Percentiles rank a stretch among this genome's conserved stretches.
These are phyloP conservation scores for Ambispora gerdemannii DNA, from an alignment of 192 early-diverging fungal species.

Conservation along the genomic window DNA sequence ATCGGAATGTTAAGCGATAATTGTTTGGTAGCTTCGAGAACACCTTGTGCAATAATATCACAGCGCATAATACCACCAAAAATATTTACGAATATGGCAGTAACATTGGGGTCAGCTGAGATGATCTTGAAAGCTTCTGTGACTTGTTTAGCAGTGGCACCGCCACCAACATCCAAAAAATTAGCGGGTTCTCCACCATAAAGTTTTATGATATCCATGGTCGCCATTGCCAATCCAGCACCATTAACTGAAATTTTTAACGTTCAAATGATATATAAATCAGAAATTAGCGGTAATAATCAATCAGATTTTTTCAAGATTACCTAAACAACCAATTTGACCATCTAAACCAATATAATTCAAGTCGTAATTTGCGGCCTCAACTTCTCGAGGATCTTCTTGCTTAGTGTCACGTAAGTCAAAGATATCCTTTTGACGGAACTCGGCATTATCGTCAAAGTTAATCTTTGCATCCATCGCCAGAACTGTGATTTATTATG, in stretches of 20 bases:
- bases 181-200: conserved; percentile 98
- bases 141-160: conserved; percentile 92
- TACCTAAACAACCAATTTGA: conserved; percentile 92
- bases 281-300: neutral
- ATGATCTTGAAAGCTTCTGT: conserved; percentile 99
- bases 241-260: conserved; percentile 80
- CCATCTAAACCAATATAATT: conserved; percentile 99
- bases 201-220: conserved; percentile 99
- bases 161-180: conserved; percentile 98
- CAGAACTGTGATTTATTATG: conserved; percentile 48
- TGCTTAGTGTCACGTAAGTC: conserved; percentile 86
- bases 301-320: neutral
- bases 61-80: conserved; percentile 99
- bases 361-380: conserved; percentile 93
- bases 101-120: conserved; percentile 91
- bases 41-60: conserved; percentile 97
- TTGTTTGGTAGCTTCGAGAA: conserved; percentile 91
- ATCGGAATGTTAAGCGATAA: conserved; percentile 92
- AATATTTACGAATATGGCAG: conserved; percentile 98
- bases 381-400: conserved; percentile 97
- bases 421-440: conserved; percentile 91
- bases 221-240: conserved; percentile 98
- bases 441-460: conserved; percentile 99
- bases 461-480: conserved; percentile 99
- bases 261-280: conserved; percentile 12